Conservation (phyloP, 2,329 filamentous ascomycete species). For the Alternaria angustiovoidea region DNA sequence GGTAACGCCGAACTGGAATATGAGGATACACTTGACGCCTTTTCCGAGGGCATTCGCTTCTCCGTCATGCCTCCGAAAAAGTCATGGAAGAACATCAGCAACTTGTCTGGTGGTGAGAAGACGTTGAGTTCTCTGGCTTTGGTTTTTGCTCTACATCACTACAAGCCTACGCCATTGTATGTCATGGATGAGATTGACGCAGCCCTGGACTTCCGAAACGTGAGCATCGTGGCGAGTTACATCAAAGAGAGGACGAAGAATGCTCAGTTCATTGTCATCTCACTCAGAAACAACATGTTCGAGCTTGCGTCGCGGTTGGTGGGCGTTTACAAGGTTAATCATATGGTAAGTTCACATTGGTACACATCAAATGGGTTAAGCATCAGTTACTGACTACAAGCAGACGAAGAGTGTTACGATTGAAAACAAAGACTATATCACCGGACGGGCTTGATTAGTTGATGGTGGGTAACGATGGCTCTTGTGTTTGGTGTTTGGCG, state of each 20-base stretch:
- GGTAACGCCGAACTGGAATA: constrained; percentile 97
- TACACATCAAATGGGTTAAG: not conserved
- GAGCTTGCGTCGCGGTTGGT: constrained; percentile 94
- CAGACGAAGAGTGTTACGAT: constrained; percentile 63
- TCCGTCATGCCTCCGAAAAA: constrained; percentile 99
- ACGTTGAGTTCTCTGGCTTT: constrained; percentile 90
- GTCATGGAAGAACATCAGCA: constrained; percentile 99
- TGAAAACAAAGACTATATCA: constrained; percentile 60
- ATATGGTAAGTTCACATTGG: constrained; percentile 69
- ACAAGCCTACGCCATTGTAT: constrained; percentile 95
- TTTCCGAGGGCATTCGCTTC: constrained; percentile 96
- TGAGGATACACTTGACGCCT: constrained; percentile 94
- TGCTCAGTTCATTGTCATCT: constrained; percentile 98
- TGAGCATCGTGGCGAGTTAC: constrained; percentile 97
- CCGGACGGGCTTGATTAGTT: constrained; percentile 23
- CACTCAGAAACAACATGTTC: constrained; percentile 98
- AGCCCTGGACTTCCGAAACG: constrained; percentile 95
- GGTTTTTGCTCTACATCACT: constrained; percentile 98
- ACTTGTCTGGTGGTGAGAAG: constrained; percentile 96
- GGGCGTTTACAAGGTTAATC: constrained; percentile 99
- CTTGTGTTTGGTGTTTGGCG: constrained; percentile 10
- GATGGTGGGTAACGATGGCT: not conserved
- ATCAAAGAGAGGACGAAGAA: constrained; percentile 99
- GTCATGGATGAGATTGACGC: constrained; percentile 99
- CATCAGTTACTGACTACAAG: constrained; percentile 21